Base-by-base conservation (phyloP, 768 basidiomycete genomes). In the Rhodotorula graminis region DNA sequence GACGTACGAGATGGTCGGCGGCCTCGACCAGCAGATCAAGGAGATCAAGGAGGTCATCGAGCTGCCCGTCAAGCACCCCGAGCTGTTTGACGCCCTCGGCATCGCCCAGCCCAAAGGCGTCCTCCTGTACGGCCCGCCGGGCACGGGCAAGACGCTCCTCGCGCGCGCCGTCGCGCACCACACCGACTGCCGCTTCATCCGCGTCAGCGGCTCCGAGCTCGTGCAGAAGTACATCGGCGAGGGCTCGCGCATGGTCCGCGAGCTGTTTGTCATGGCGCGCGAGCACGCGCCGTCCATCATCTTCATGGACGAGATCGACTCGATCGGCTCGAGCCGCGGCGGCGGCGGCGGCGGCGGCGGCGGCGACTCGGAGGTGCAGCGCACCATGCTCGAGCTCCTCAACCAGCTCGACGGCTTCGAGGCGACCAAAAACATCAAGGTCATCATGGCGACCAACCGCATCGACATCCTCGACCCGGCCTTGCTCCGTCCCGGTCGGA, bases 301-400 rank as follows among this genome's bases (percentile, higher is more conserved):
- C 80, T 97, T 98, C 84, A 96, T 98, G 94, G 95, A 97, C 80
- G 95, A 97, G 83, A 97, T 98, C 75, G 95, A 98, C 82, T 93
- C 91, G 29, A 98, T 98, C 79, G 95, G 95, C 66, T 90, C 89
- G 74, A 92, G 92, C 74, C 83, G 94, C 80, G 92, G 94, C 19
- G 91, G 93, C 76, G 83, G 85, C 46, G 88, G 88, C 15, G 85
- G 84, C 15, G 85, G 84, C 31, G 86, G 87, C 14, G 84, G 85
- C 42, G 91, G 91, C 3, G 91, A 93, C 78, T 90, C 89, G 7
- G 92, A 93, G 81, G 91, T 92, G 70, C 91, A 93, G 83, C 83
- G 91, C 66, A 93, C 91, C 68, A 92, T 93, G 91, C 81, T 93
- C 82, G 91, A 93, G 80, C 80, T 93, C 80, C 81, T 93, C 76